phyloP scores from a whole-genome alignment of 345 rosid genomes.

The Populus ilicifolia region DNA sequence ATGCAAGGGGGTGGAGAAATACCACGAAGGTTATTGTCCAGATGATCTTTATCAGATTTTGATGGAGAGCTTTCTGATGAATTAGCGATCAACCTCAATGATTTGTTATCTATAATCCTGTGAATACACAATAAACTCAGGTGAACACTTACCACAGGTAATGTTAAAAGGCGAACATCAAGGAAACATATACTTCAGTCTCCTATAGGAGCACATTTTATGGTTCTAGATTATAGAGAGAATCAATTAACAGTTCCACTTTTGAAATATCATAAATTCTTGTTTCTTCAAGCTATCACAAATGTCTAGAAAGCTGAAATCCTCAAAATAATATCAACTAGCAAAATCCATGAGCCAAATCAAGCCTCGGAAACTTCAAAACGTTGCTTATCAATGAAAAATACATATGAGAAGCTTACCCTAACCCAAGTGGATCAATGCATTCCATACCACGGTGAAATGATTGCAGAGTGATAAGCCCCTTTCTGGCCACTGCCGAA shows the following conservation, averaged over 20 bases:
- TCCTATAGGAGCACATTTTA: not conserved
- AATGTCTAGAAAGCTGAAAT: not conserved
- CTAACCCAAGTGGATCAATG: slow-evolving; percentile 87
- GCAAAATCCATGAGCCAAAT: not conserved
- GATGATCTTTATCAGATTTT: slow-evolving; percentile 46
- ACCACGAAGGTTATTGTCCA: slow-evolving; percentile 74
- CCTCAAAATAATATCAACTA: slow-evolving; percentile 3
- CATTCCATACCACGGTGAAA: slow-evolving; percentile 96
- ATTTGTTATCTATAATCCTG: slow-evolving; percentile 88
- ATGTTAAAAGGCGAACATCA: not conserved
- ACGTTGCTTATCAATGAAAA: not conserved
- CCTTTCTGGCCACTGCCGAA: slow-evolving; percentile 42
- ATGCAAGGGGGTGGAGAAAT: slow-evolving; percentile 7
- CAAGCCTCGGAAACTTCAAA: not conserved
- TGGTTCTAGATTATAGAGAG: not conserved
- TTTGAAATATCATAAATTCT: not conserved
- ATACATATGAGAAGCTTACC: slow-evolving; percentile 42
- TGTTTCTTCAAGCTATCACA: not conserved
- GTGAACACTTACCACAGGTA: slow-evolving; percentile 14
- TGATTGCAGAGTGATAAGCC: slow-evolving; percentile 64
- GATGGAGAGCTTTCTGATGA: slow-evolving; percentile 59
- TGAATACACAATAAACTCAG: slow-evolving; percentile 10
- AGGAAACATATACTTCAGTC: not conserved
- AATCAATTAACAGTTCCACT: slow-evolving; percentile 11
- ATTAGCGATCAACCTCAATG: slow-evolving; percentile 78